A percentile compares a stretch with the other conserved stretches of the same genome.
These are phyloP conservation scores for Fraxinus pennsylvanica DNA, from an alignment of 257 asterid genomes.

Conservation along the genomic window DNA sequence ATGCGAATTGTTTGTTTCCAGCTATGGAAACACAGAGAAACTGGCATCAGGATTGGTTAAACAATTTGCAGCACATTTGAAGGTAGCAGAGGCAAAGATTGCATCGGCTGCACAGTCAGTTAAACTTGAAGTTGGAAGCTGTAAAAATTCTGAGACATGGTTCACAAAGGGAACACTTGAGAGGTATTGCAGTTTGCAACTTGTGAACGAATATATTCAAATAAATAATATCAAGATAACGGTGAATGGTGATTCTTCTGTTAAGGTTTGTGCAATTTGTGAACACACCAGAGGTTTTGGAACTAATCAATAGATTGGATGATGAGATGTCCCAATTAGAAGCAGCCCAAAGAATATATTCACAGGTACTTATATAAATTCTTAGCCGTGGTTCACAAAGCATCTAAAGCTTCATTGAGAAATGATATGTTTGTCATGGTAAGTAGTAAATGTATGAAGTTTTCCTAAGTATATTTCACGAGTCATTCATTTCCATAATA, in stretches of 20 bases:
- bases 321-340: conserved; percentile 91
- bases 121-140: conserved; percentile 70
- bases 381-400: too few relatives aligned
- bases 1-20: conserved; percentile 80
- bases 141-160: conserved; percentile 64
- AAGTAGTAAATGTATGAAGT: too few relatives aligned
- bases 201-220: neutral
- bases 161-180: conserved; percentile 95
- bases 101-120: conserved; percentile 64
- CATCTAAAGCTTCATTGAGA: too few relatives aligned
- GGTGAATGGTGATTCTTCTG: conserved; percentile 5
- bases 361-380: conserved; percentile 48
- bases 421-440: too few relatives aligned
- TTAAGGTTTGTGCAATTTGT: conserved; percentile 88
- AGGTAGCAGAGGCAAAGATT: conserved; percentile 77
- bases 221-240: conserved; percentile 14
- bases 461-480: neutral
- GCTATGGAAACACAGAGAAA: conserved; percentile 73
- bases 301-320: conserved; percentile 65
- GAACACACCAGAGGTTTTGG: conserved; percentile 84
- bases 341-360: conserved; percentile 75
- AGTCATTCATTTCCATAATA: neutral
- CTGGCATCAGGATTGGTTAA: conserved; percentile 88
- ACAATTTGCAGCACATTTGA: conserved; percentile 74
- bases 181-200: conserved; percentile 51